Percentiles rank a stretch among this genome's conserved stretches.
Conservation (phyloP, 768 basidiomycete species). For the Suillus subalutaceus region DNA sequence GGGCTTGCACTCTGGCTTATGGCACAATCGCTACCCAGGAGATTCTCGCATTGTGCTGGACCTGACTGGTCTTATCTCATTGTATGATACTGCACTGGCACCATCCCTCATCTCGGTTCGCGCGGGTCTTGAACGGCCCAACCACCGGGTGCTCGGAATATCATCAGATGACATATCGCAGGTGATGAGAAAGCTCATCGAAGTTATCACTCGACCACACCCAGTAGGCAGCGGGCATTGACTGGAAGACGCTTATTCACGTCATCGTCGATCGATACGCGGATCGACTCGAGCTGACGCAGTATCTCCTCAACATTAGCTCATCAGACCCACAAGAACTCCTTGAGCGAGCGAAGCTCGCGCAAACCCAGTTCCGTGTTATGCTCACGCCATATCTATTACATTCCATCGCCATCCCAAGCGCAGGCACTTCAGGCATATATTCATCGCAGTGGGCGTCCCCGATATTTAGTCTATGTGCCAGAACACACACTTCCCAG, state of each 20-base stretch:
- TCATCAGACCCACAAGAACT: constrained; percentile 17
- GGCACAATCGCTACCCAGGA: constrained; percentile 47
- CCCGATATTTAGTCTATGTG: constrained; percentile 14
- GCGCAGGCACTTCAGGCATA: neutral
- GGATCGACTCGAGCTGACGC: constrained; percentile 43
- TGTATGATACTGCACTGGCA: constrained; percentile 44
- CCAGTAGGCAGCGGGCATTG: constrained; percentile 35
- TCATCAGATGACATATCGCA: constrained; percentile 17
- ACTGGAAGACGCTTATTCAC: constrained; percentile 44
- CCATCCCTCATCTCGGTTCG: constrained; percentile 27
- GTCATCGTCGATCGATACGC: constrained; percentile 44
- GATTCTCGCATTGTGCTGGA: constrained; percentile 48
- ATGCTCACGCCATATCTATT: constrained; percentile 24
- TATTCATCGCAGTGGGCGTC: constrained; percentile 14
- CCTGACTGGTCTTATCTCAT: constrained; percentile 42
- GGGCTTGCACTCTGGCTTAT: constrained; percentile 38
- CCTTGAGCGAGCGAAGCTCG: constrained; percentile 10
- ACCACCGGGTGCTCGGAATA: constrained; percentile 20
- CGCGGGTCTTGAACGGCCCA: constrained; percentile 20
- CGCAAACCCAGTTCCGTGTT: constrained; percentile 23
- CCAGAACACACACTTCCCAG: constrained; percentile 15
- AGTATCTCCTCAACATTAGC: constrained; percentile 35
- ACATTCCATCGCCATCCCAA: constrained; percentile 11
- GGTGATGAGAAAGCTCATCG: constrained; percentile 10
- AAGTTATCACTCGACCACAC: constrained; percentile 5